Base-by-base conservation (phyloP, 1,284 basidiomycete genomes). In the Marasmius tenuissimus region DNA sequence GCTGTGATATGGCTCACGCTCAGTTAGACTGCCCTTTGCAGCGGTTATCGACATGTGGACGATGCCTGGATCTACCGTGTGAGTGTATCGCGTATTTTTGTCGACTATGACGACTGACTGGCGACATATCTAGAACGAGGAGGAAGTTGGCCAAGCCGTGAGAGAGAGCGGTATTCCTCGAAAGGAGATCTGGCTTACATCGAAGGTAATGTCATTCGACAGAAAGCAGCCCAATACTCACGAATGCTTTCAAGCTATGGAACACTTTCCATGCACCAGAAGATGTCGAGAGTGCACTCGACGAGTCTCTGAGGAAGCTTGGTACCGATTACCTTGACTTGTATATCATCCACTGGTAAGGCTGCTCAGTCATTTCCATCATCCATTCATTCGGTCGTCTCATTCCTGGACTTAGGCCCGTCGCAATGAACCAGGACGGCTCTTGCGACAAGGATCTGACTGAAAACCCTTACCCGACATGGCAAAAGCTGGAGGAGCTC, bases 331-430 rank as follows among this genome's bases (percentile, higher is more conserved):
- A 94, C 68, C 81, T 95, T 50, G 93, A 94, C 69, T 73, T 91
- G 54, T 89, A 91, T 69, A 79, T 93, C 61, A 91, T 94, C 60
- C 93, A 94, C 75, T 94, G 93, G 93, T 92, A 75, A 22, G 78
- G 79, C 18, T 64, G 27, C 8, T 70, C 34, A 61, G 27, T 22
- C 65, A 18, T 27, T 47, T 47, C 6, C 16, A 10, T 16, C 35
- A n/a, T 39, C 16, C 53, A 16, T 38, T 54, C 0, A 38, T 22
- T 38, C 47, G 37, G 11, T 12, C 14, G 9, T n/a, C 9, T 57
- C 4, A 22, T 39, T 22, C 16, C 45, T 47, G 11, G 20, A 18
- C 35, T 18, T 18, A 87, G 86, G 86, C 87, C 88, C 0, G 74
- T 90, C 11, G 91, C 91, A 5, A 82, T 90, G 71, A 86, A 89